Percentiles rank a stretch among this genome's conserved stretches.
These are phyloP conservation scores for Taphrina communis DNA, from an alignment of 1,139 yeast species.

Conservation along the genomic window DNA sequence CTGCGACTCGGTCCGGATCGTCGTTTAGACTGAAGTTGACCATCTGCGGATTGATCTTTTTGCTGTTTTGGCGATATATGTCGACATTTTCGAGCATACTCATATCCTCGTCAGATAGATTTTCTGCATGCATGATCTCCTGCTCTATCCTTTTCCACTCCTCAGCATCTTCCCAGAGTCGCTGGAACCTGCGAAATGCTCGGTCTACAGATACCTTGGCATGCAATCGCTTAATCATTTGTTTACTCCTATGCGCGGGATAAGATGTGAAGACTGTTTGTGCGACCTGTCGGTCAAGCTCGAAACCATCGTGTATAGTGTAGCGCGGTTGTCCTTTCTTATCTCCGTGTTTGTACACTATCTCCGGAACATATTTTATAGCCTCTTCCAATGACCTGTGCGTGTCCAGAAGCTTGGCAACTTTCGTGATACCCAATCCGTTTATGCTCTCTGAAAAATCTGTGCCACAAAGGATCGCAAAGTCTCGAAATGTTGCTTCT, in stretches of 20 bases:
- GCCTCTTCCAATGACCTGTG: conserved; percentile 12
- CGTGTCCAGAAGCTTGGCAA: background rate
- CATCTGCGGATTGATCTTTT: background rate
- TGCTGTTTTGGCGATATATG: background rate
- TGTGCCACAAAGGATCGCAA: conserved; percentile 39
- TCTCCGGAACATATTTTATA: background rate
- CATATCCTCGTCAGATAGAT: conserved; percentile 1
- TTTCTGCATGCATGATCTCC: conserved; percentile 1
- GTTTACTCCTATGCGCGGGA: conserved; percentile 2
- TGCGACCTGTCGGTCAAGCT: conserved; percentile 15
- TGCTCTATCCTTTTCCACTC: conserved; percentile 11
- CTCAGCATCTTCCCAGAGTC: background rate
- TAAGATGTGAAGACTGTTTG: conserved; percentile 26
- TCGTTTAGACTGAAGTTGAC: background rate
- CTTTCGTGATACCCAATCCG: conserved; percentile 27
- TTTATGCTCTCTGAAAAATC: conserved; percentile 27
- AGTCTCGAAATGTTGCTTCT: conserved; percentile 12
- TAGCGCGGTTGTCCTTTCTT: conserved; percentile 15
- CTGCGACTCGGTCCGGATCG: conserved; percentile 1
- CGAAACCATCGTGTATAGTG: conserved; percentile 10
- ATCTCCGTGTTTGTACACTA: conserved; percentile 11
- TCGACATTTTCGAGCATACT: conserved; percentile 1
- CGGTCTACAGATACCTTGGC: background rate
- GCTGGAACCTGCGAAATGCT: conserved; percentile 11
- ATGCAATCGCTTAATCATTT: background rate